These are phyloP conservation scores for Arthrobotrys sphaeroides DNA, from an alignment of 2,329 filamentous ascomycete species.

Conservation along the genomic window DNA sequence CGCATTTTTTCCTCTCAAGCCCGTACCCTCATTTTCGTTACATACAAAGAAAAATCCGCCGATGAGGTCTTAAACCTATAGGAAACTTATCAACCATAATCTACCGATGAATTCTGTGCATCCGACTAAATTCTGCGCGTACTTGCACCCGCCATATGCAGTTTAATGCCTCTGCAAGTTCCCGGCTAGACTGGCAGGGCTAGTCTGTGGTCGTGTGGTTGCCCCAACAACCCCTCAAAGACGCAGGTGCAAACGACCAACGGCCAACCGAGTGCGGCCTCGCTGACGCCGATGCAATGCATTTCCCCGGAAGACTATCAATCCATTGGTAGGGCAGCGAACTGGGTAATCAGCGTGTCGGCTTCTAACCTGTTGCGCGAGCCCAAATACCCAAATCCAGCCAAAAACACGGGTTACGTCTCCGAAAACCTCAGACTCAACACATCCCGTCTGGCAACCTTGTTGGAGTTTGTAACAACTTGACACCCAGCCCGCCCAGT, in stretches of 20 bases:
- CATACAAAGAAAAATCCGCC: too few relatives aligned
- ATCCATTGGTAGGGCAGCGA: too few relatives aligned
- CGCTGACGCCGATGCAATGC: not conserved
- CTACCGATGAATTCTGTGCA: not conserved
- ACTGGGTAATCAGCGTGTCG: too few relatives aligned
- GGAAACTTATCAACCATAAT: not conserved
- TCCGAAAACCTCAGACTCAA: too few relatives aligned
- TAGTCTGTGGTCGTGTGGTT: slow-evolving; percentile 24
- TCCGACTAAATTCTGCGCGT: not conserved
- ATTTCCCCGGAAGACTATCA: too few relatives aligned
- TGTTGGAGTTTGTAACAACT: too few relatives aligned
- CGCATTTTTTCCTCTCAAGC: not conserved
- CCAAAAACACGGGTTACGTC: slow-evolving; percentile 16
- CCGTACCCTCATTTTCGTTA: too few relatives aligned
- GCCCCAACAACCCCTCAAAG: slow-evolving; percentile 28
- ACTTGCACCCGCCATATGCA: not conserved
- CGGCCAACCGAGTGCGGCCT: slow-evolving; percentile 18
- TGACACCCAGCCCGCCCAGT: too few relatives aligned
- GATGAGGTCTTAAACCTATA: not conserved
- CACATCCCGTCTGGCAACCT: too few relatives aligned
- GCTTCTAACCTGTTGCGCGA: slow-evolving; percentile 30
- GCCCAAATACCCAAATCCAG: slow-evolving; percentile 17
- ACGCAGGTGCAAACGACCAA: slow-evolving; percentile 28
- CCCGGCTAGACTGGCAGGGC: not conserved
- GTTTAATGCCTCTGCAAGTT: slow-evolving; percentile 10